Percentiles rank a stretch among this genome's conserved stretches.
Conservation (phyloP, 1,284 basidiomycete species). For the Puccinia coronata region DNA sequence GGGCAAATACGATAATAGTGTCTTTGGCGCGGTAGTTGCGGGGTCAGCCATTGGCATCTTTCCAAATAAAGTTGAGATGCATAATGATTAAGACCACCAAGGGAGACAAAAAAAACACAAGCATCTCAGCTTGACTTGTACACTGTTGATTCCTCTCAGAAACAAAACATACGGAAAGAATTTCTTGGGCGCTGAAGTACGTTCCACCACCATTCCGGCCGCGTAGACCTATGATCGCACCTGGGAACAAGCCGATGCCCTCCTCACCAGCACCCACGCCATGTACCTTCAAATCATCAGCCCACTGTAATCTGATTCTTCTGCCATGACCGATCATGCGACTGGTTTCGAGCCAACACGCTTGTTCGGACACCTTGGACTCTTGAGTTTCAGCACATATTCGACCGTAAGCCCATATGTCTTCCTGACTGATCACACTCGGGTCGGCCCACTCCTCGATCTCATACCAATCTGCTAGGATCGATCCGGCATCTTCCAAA, state of each 20-base stretch:
- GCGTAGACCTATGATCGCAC: slow-evolving; percentile 80
- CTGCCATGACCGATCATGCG: slow-evolving; percentile 73
- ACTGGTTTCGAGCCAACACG: slow-evolving; percentile 76
- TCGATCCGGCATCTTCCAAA: slow-evolving; percentile 78
- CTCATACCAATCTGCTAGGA: slow-evolving; percentile 70
- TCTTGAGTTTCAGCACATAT: slow-evolving; percentile 71
- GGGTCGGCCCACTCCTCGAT: slow-evolving; percentile 71
- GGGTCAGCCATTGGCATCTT: slow-evolving; percentile 60
- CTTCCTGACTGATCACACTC: slow-evolving; percentile 67
- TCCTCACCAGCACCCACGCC: slow-evolving; percentile 67
- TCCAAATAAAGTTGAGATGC: slow-evolving; percentile 61
- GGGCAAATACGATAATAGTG: slow-evolving; percentile 58
- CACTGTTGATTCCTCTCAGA: neutral
- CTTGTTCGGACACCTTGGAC: slow-evolving; percentile 71
- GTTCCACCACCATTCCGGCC: slow-evolving; percentile 88
- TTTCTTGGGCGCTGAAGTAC: slow-evolving; percentile 79
- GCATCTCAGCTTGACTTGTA: neutral
- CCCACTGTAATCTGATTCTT: slow-evolving; percentile 72
- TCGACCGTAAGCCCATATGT: slow-evolving; percentile 75
- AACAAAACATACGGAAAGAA: slow-evolving; percentile 67
- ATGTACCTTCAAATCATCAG: slow-evolving; percentile 68
- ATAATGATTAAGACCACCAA: too few species aligned
- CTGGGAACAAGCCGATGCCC: slow-evolving; percentile 81
- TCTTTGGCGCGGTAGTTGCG: slow-evolving; percentile 56
- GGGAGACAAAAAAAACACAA: slow-evolving; percentile 59